Evolutionary conservation across 2,329 filamentous ascomycete genomes (phyloP).

Genomic region (Trichophaea hybrida): DNA sequence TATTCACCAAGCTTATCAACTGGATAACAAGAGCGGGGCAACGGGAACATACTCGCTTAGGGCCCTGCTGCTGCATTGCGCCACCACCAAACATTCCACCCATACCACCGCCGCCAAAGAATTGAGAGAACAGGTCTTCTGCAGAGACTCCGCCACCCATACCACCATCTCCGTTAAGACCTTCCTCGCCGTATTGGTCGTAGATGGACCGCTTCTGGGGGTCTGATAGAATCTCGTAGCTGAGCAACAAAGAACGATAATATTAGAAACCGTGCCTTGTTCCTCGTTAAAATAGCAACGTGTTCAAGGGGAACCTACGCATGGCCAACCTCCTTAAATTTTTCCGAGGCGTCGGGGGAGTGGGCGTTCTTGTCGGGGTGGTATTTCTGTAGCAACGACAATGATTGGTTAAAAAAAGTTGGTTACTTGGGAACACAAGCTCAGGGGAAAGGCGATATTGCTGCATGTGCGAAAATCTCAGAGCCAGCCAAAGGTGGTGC

Average conservation of each 20-base stretch:
- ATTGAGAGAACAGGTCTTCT: conserved; percentile 91
- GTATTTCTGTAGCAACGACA: conserved; percentile 20
- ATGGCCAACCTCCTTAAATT: conserved; percentile 57
- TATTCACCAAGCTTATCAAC: neutral
- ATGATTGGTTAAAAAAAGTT: neutral
- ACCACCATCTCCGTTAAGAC: conserved; percentile 73
- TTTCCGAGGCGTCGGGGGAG: conserved; percentile 84
- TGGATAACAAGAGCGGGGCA: neutral
- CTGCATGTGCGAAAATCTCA: neutral
- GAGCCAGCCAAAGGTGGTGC: neutral
- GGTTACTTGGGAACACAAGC: neutral
- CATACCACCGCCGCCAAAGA: conserved; percentile 66
- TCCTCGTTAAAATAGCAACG: neutral
- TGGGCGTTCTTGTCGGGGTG: conserved; percentile 74
- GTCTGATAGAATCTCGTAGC: conserved; percentile 85
- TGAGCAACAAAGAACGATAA: neutral
- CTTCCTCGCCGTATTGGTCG: conserved; percentile 95
- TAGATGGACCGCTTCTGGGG: conserved; percentile 81
- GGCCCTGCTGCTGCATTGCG: conserved; percentile 59
- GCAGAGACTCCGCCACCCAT: conserved; percentile 76
- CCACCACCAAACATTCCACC: conserved; percentile 63
- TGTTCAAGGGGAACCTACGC: conserved; percentile 35
- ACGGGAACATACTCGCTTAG: conserved; percentile 41
- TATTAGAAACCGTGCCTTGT: neutral
- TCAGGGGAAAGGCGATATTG: neutral